Evolutionary conservation across 1,284 basidiomycete species (phyloP).

Genomic region (Mycena citricolor): DNA sequence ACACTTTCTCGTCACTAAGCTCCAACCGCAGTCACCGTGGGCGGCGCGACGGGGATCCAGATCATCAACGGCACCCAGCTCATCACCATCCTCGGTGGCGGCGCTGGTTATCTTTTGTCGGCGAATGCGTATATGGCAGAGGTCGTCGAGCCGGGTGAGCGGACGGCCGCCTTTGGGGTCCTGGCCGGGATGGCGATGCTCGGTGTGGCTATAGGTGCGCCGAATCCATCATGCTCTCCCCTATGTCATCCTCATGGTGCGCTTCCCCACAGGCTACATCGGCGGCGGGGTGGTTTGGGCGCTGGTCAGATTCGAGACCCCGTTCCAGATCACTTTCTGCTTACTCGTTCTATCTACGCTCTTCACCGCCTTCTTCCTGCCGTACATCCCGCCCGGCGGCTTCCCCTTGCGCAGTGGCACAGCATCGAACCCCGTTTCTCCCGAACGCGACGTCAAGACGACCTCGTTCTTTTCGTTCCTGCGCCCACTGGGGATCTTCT

Average conservation of each 20-base stretch:
- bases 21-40: constrained; percentile 5
- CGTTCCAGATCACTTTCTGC: constrained; percentile 20
- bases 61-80: constrained; percentile 19
- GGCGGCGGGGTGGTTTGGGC: constrained; percentile 14
- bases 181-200: constrained; percentile 18
- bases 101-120: constrained; percentile 13
- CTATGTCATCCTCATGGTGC: too few relatives aligned
- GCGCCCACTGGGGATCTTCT: constrained; percentile 11
- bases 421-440: too few relatives aligned
- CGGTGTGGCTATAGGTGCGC: constrained; percentile 14
- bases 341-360: constrained; percentile 18
- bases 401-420: neutral
- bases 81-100: constrained; percentile 19
- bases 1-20: too few relatives aligned
- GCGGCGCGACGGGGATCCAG: constrained; percentile 15
- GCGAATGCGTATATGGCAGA: constrained; percentile 21
- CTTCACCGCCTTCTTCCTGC: constrained; percentile 10
- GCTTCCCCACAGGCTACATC: constrained; percentile 21
- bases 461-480: constrained; percentile 11
- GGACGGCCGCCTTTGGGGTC: constrained; percentile 19
- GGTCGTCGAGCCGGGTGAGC: constrained; percentile 13
- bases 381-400: constrained; percentile 15
- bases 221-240: neutral
- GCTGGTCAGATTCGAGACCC: constrained; percentile 12
- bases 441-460: too few relatives aligned